phyloP scores from a whole-genome alignment of 352 stramenopile species.

The Globisporangium cylindrosporum region DNA sequence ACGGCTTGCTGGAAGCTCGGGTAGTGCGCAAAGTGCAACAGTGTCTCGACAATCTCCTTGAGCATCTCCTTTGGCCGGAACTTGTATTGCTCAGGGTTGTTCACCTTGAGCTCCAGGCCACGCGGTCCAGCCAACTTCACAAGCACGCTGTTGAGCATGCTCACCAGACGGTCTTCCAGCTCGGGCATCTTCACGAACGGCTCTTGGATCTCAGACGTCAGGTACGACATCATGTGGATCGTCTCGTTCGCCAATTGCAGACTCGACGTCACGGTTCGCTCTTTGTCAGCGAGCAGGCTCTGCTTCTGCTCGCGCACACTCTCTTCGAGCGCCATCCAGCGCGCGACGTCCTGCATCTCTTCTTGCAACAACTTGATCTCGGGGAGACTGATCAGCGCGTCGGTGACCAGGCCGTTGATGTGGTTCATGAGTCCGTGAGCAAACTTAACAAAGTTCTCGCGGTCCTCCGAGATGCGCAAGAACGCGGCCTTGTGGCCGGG shows the following conservation, averaged over 20 bases:
- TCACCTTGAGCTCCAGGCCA: slow-evolving; percentile 94
- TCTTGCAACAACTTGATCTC: slow-evolving; percentile 94
- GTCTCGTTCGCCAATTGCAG: slow-evolving; percentile 97
- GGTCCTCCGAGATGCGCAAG: slow-evolving; percentile 90
- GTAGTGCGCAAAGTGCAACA: slow-evolving; percentile 92
- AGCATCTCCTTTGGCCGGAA: slow-evolving; percentile 98
- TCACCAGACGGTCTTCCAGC: slow-evolving; percentile 92
- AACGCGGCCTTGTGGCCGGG: slow-evolving; percentile 94
- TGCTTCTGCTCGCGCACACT: slow-evolving; percentile 89
- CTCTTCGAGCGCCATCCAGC: slow-evolving; percentile 85
- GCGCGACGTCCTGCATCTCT: slow-evolving; percentile 81
- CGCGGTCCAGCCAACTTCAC: slow-evolving; percentile 93
- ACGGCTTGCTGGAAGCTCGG: slow-evolving; percentile 90
- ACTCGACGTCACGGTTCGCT: slow-evolving; percentile 90
- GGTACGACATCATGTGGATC: slow-evolving; percentile 97
- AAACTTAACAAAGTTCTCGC: slow-evolving; percentile 96
- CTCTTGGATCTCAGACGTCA: slow-evolving; percentile 93
- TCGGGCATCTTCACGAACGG: slow-evolving; percentile 93
- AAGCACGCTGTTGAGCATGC: slow-evolving; percentile 96
- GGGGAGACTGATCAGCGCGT: slow-evolving; percentile 94
- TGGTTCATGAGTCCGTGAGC: slow-evolving; percentile 99
- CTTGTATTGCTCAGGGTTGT: slow-evolving; percentile 98
- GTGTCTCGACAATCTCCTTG: slow-evolving; percentile 93
- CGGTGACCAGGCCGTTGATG: slow-evolving; percentile 96
- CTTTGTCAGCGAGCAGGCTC: slow-evolving; percentile 84